Conservation (phyloP, 2,329 filamentous ascomycete genomes). For the Triangularia verruculosa region DNA sequence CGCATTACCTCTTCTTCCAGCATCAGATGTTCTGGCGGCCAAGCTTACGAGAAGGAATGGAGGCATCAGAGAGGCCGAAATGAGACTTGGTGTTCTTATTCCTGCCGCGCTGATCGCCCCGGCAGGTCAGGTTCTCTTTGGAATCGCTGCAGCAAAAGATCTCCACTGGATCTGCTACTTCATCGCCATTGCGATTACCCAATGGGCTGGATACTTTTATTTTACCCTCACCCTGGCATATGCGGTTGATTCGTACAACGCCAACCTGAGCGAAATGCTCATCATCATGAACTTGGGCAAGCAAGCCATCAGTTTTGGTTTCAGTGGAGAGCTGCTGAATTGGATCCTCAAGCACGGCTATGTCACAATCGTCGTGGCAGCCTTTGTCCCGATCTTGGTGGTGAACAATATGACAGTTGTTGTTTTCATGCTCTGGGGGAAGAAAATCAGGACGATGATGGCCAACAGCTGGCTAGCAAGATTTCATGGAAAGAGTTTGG, state of each 20-base stretch:
- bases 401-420: conserved; percentile 48
- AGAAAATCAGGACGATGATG: conserved; percentile 46
- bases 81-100: conserved; percentile 42
- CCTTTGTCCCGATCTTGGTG: conserved; percentile 47
- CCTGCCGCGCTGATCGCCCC: conserved; percentile 40
- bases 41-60: conserved; percentile 42
- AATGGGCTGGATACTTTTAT: conserved; percentile 52
- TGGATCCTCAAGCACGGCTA: conserved; percentile 51
- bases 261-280: conserved; percentile 61
- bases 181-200: conserved; percentile 46
- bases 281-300: conserved; percentile 59
- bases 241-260: conserved; percentile 56
- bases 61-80: conserved; percentile 49
- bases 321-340: conserved; percentile 48
- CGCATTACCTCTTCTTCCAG: conserved; percentile 44
- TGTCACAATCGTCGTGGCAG: conserved; percentile 48
- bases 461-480: conserved; percentile 46
- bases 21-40: conserved; percentile 43
- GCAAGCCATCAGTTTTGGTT: conserved; percentile 53
- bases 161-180: conserved; percentile 49
- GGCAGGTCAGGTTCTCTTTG: conserved; percentile 43
- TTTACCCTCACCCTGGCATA: conserved; percentile 60
- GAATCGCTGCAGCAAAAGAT: conserved; percentile 37
- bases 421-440: conserved; percentile 50
- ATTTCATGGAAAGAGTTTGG: conserved; percentile 34